Evolutionary conservation across 2,329 filamentous ascomycete genomes (phyloP).

Genomic region (Aspergillus jensenii): DNA sequence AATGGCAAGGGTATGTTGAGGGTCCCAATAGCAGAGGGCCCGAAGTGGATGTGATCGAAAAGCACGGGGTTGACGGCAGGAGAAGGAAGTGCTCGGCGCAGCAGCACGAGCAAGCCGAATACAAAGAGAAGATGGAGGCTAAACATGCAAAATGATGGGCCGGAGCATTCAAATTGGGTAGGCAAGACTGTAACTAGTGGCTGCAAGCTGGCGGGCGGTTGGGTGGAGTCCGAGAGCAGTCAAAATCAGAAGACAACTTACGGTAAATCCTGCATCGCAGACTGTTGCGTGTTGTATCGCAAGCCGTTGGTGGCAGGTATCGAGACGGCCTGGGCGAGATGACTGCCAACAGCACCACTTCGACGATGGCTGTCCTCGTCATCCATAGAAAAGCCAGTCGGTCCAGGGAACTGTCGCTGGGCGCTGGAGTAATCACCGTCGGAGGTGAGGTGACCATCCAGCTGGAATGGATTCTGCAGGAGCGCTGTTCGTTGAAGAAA

Average conservation of each 20-base stretch:
- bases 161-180: constrained; percentile 34
- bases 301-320: constrained; percentile 49
- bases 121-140: constrained; percentile 5
- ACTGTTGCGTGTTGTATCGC: constrained; percentile 54
- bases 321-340: constrained; percentile 44
- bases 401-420: constrained; percentile 35
- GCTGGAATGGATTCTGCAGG: constrained; percentile 36
- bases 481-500: constrained; percentile 28
- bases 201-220: constrained; percentile 27
- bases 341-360: constrained; percentile 50
- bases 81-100: constrained; percentile 12
- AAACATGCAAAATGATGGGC: constrained; percentile 17
- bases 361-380: constrained; percentile 52
- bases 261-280: constrained; percentile 53
- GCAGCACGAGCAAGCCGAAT: neutral
- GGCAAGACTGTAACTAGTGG: constrained; percentile 31
- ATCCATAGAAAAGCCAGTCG: constrained; percentile 36
- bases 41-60: constrained; percentile 23
- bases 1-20: constrained; percentile 13
- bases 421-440: constrained; percentile 41
- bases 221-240: constrained; percentile 34
- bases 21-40: constrained; percentile 5
- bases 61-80: constrained; percentile 25
- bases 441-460: constrained; percentile 40
- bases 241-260: constrained; percentile 51